Base-by-base conservation (phyloP, 2,329 filamentous ascomycete species). In the Ophioceras dolichostomum region DNA sequence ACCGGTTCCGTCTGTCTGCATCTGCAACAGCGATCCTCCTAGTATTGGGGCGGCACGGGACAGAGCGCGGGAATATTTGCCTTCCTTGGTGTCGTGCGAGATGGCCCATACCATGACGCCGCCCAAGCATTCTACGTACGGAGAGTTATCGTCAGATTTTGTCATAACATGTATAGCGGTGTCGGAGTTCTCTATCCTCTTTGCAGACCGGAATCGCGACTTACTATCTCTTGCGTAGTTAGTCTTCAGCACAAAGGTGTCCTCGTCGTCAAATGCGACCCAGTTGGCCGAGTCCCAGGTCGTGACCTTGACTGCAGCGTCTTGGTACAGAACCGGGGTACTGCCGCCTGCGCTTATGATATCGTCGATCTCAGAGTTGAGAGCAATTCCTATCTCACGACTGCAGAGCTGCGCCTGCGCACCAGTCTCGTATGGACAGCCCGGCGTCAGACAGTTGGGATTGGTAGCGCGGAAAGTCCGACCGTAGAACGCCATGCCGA, bases 401-500 rank as follows among this genome's bases (percentile, higher is more conserved):
- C 46, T 48, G 37, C 54, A 57, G 1, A n/a, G 4, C 1, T 49
- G 48, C 0, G 37, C 13, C 4, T 41, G 26, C 5, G 43, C 50
- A 3, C 44, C 49, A 14, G 36, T 38, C 2, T 17, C 20, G 36
- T 53, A 55, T 1, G 30, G 12, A 20, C 53, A 57, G 4, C 47
- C 47, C 0, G 54, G 43, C 1, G 35, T 38, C 3, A 38, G 44
- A 42, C 55, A 59, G 29, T 9, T 18, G 2, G 49, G 35, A 36
- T 46, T 41, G 19, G 34, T 20, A 2, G 49, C 8, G 2, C 44
- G 47, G 31, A 49, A 50, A 36, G 28, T 37, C 4, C 49, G 46
- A 1, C 60, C 62, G 38, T 70, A 69, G 37, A 64, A 67, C 3
- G 48, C 61, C 7, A 59, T 19, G 0, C 66, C 66, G 1, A 72